Conservation (phyloP, 2,329 filamentous ascomycete genomes). For the Hymenoscyphus linearis region DNA sequence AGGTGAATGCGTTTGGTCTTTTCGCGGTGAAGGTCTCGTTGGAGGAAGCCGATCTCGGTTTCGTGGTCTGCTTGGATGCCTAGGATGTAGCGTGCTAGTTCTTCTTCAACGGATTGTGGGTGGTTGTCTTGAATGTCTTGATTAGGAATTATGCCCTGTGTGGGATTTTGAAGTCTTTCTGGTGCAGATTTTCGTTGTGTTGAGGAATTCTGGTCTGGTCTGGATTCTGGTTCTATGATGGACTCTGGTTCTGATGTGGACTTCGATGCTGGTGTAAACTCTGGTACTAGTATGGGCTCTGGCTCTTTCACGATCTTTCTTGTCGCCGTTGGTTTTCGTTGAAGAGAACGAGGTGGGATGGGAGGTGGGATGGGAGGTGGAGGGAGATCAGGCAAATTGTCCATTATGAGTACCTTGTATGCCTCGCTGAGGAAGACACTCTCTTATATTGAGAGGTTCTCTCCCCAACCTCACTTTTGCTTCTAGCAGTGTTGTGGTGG, state of each 20-base stretch:
- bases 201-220: too few species aligned
- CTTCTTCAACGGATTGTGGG: neutral
- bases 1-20: neutral
- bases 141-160: neutral
- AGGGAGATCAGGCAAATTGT: neutral
- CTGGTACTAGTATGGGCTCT: too few species aligned
- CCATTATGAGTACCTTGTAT: neutral
- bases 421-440: neutral
- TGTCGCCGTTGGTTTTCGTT: neutral
- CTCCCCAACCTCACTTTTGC: neutral
- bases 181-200: neutral
- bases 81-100: neutral
- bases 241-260: too few species aligned
- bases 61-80: neutral
- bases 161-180: neutral
- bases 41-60: neutral
- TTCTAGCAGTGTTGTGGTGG: too few species aligned
- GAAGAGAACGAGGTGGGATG: neutral
- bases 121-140: neutral
- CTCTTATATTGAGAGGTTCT: neutral
- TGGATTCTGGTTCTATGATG: too few species aligned
- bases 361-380: neutral
- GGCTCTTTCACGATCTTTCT: too few species aligned
- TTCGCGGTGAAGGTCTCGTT: neutral
- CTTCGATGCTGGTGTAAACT: too few species aligned